A percentile compares a stretch with the other conserved stretches of the same genome.
Evolutionary conservation across 768 basidiomycete species (phyloP).

Genomic region (Russula earlei): DNA sequence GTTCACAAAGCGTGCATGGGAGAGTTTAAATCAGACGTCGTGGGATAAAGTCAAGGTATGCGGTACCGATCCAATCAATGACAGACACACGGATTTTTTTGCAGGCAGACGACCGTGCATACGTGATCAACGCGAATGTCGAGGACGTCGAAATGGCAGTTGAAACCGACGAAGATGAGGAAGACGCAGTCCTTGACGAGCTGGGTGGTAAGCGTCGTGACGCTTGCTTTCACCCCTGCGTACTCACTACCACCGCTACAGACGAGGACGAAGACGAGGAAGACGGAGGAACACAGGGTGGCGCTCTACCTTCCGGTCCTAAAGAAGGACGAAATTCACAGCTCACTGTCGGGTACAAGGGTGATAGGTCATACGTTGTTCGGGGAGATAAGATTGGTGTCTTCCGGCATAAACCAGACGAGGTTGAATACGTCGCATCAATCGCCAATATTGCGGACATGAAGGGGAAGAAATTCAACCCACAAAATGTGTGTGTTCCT

Average conservation of each 20-base stretch:
- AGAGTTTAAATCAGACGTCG: constrained; percentile 57
- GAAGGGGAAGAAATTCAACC: constrained; percentile 77
- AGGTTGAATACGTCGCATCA: constrained; percentile 78
- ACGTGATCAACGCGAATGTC: constrained; percentile 61
- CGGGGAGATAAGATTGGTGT: constrained; percentile 89
- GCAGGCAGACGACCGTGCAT: constrained; percentile 68
- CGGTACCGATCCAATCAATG: not conserved
- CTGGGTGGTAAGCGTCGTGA: constrained; percentile 44
- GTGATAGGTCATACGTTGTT: constrained; percentile 88
- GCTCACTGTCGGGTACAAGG: constrained; percentile 89
- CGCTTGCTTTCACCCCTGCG: not conserved
- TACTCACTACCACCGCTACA: not conserved
- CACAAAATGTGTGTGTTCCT: constrained; percentile 55
- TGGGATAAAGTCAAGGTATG: constrained; percentile 78
- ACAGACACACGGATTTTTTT: constrained; percentile 31
- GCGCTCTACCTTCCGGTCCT: constrained; percentile 15
- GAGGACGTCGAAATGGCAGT: constrained; percentile 83
- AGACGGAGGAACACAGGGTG: constrained; percentile 23
- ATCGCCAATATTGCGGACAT: constrained; percentile 76
- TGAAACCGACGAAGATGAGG: constrained; percentile 66
- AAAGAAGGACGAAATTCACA: constrained; percentile 75
- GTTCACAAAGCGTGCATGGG: constrained; percentile 72
- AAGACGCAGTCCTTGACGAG: constrained; percentile 65
- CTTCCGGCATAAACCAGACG: constrained; percentile 63
- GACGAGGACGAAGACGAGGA: constrained; percentile 17